Percentiles rank a stretch among this genome's conserved stretches.
These are phyloP conservation scores for Penicillium herquei DNA, from an alignment of 495 filamentous ascomycete genomes.

Conservation along the genomic window DNA sequence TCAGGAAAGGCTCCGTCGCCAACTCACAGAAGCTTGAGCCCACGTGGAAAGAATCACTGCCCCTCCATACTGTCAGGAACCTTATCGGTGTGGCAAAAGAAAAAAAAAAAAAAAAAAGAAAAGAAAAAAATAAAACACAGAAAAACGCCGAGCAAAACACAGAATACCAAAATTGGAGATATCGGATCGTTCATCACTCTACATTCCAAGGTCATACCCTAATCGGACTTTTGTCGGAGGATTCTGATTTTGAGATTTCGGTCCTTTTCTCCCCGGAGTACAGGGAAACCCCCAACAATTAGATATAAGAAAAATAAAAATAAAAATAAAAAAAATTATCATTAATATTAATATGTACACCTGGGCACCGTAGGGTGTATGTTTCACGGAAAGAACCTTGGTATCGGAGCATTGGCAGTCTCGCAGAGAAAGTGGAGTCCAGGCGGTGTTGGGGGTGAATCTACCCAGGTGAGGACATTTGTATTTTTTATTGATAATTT, in stretches of 20 bases:
- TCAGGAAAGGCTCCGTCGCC: constrained; percentile 9
- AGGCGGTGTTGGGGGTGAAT: not conserved
- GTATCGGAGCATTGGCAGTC: constrained; percentile 1
- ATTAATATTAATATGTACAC: no score
- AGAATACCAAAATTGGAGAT: not conserved
- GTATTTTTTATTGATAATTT: not conserved
- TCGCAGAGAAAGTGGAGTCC: constrained; percentile 4
- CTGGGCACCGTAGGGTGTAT: not conserved
- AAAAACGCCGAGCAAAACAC: no score
- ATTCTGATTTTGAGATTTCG: not conserved
- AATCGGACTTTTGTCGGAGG: not conserved
- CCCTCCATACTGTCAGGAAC: constrained; percentile 17
- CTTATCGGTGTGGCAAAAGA: constrained; percentile 11
- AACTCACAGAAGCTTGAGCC: constrained; percentile 13
- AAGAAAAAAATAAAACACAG: no score
- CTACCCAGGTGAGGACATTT: no score
- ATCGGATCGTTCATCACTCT: not conserved
- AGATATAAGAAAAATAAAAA: not conserved
- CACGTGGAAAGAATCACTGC: constrained; percentile 20
- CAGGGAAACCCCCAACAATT: not conserved
- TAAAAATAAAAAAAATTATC: not conserved
- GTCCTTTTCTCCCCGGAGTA: not conserved
- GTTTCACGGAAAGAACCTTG: constrained; percentile 2
- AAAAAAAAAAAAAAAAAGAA: not conserved
- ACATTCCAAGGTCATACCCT: not conserved